Evolutionary conservation across 1,139 yeast species (phyloP).

Genomic region (Hemisphaericaspora xylanilytica): DNA sequence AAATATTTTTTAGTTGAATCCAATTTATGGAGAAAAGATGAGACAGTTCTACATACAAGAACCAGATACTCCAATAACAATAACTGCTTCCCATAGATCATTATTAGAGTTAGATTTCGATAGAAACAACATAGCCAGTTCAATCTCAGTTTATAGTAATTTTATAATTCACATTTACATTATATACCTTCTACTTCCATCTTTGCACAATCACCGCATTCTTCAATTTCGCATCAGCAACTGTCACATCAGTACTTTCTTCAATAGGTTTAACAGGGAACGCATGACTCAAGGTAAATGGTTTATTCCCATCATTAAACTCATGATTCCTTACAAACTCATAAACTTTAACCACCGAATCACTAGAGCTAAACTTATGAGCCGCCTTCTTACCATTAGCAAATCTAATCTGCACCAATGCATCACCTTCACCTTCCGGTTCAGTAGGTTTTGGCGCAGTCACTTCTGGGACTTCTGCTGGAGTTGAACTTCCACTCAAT

Average conservation of each 20-base stretch:
- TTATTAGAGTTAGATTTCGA: no score
- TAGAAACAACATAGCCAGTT: no score
- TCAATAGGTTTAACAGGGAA: constrained; percentile 80
- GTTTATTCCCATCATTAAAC: constrained; percentile 41
- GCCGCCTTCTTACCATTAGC: constrained; percentile 76
- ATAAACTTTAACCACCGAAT: constrained; percentile 66
- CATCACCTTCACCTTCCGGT: constrained; percentile 51
- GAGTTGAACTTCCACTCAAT: constrained; percentile 11
- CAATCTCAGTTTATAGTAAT: no score
- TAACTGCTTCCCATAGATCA: no score
- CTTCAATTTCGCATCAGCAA: constrained; percentile 72
- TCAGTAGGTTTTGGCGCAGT: constrained; percentile 8
- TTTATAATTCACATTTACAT: no score
- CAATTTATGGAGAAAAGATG: no score
- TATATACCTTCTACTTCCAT: constrained; percentile 54
- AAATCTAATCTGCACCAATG: constrained; percentile 77
- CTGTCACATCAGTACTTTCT: constrained; percentile 47
- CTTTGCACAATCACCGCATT: constrained; percentile 91
- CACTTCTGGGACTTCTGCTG: constrained; percentile 12
- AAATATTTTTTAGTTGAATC: neutral
- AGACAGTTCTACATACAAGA: no score
- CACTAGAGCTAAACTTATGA: constrained; percentile 62
- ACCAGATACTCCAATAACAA: no score
- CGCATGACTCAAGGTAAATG: constrained; percentile 71
- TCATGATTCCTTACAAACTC: constrained; percentile 58